phyloP scores from a whole-genome alignment of 1,284 basidiomycete genomes.

The Dichomitus squalens region DNA sequence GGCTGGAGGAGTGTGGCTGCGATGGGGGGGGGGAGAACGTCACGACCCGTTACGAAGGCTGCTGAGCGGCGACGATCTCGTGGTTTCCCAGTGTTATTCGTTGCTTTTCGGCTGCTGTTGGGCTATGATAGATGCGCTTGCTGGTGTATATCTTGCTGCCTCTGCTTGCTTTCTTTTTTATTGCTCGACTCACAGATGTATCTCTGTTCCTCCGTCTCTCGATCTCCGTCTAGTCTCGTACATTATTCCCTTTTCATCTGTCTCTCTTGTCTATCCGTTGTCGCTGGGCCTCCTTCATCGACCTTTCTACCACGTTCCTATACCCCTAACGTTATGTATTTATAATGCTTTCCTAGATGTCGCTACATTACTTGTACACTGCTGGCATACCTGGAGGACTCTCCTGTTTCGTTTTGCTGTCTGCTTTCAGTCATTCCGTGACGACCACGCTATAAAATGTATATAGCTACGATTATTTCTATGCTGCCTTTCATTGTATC shows the following conservation, averaged over 20 bases:
- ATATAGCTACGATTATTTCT: slow-evolving; percentile 13
- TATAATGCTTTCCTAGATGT: slow-evolving; percentile 22
- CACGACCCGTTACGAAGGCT: background rate
- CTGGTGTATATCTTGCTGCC: slow-evolving; percentile 6
- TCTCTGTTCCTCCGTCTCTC: slow-evolving; percentile 2
- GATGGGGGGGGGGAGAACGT: background rate
- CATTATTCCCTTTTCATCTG: background rate
- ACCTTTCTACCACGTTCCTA: background rate
- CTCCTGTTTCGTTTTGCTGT: slow-evolving; percentile 6
- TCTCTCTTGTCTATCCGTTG: background rate
- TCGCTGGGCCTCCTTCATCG: background rate
- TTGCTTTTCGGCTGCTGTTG: slow-evolving; percentile 7
- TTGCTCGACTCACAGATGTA: background rate
- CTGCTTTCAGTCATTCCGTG: slow-evolving; percentile 9
- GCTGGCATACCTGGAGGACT: slow-evolving; percentile 17
- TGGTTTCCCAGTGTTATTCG: background rate
- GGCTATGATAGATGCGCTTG: slow-evolving; percentile 10
- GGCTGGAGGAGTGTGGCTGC: background rate
- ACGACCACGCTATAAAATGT: slow-evolving; percentile 16
- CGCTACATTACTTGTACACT: slow-evolving; percentile 13
- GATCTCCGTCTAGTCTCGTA: background rate
- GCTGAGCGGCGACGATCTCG: slow-evolving; percentile 5
- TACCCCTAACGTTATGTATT: slow-evolving; percentile 27
- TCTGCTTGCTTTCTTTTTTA: slow-evolving; percentile 4
- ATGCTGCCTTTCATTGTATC: slow-evolving; percentile 5